Evolutionary conservation across 305 asterid genomes (phyloP), one percentile per base, ranked within the genome.

Genomic region (Fraxinus floribunda): DNA sequence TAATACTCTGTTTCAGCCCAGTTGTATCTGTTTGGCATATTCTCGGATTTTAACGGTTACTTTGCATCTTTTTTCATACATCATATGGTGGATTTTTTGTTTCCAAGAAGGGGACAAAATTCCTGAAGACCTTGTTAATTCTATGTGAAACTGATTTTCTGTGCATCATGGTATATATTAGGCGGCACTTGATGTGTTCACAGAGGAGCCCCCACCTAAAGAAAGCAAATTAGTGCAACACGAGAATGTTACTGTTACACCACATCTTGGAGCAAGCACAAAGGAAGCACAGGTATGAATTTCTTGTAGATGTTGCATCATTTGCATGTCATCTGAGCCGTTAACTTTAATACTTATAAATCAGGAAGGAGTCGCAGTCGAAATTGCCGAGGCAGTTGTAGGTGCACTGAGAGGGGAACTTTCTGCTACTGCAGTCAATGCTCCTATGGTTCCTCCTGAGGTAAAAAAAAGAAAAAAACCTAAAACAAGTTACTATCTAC

Each of bases 231-330:
- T 95, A 80, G 92, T 95, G 86, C 97, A 90, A 80, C 99, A 94
- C 64, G 92, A 89, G 89, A 94, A 94, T 82, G 97, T 95, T 78
- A 93, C 89, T 22, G 98, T 91, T 46, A 95, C 99, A 9, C 99
- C 99, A 49, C 99, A 95, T 86, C 99, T 95, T 64, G 99, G 99
- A 88, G 99, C 99, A 52, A 94, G 99, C 94, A 95, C 99, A 49
- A 94, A 91, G 90, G 99, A 95, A 89, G 99, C 99, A 57, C 99
- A 95, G 96, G 98, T 93, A 81, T 74, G 83, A 72, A 22, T 57
- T 68, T 66, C 84, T 7, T 39, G 41, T 34, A 34, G 78, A 26
- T 15, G n/a, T 15, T 11, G 38, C 80, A 24, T 76, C 55, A 26
- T 55, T 55, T 83, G 13, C 81, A 7, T 66, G 73, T 9, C 32